Conservation (phyloP, 345 rosid genomes). For the Moricandia arvensis region DNA sequence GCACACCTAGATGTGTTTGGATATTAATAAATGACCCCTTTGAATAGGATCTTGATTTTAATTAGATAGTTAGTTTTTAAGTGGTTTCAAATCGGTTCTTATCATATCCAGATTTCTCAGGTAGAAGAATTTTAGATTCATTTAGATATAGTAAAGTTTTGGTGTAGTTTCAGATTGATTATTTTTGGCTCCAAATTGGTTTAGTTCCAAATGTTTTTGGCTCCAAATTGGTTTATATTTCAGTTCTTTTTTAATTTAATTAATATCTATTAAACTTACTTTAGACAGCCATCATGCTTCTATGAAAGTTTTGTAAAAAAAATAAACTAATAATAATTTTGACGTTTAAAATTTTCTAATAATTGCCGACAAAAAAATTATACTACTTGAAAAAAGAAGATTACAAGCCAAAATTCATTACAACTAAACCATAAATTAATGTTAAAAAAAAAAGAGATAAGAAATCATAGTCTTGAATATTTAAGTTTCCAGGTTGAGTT, state of each 20-base stretch:
- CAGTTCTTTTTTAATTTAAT: neutral
- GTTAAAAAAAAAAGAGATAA: neutral
- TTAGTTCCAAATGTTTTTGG: neutral
- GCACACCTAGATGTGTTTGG: neutral
- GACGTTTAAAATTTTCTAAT: too few species aligned
- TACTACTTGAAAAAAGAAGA: neutral
- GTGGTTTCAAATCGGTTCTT: too few species aligned
- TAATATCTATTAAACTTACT: neutral
- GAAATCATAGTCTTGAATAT: neutral
- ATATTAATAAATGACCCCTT: neutral
- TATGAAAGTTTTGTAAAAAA: too few species aligned
- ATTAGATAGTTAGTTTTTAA: too few species aligned
- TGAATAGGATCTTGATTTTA: neutral
- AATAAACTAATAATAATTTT: too few species aligned
- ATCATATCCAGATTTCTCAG: neutral
- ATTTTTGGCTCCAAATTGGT: neutral
- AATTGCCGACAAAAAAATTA: too few species aligned
- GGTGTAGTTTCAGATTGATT: neutral
- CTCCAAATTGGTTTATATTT: too few species aligned
- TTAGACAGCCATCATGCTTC: neutral
- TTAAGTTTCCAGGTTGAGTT: neutral
- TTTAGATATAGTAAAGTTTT: too few species aligned
- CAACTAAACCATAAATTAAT: neutral
- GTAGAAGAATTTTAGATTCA: neutral
- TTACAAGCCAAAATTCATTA: neutral